Percentiles rank a stretch among this genome's conserved stretches.
Conservation (phyloP, 495 filamentous ascomycete genomes). For the Rostrohypoxylon terebratum region DNA sequence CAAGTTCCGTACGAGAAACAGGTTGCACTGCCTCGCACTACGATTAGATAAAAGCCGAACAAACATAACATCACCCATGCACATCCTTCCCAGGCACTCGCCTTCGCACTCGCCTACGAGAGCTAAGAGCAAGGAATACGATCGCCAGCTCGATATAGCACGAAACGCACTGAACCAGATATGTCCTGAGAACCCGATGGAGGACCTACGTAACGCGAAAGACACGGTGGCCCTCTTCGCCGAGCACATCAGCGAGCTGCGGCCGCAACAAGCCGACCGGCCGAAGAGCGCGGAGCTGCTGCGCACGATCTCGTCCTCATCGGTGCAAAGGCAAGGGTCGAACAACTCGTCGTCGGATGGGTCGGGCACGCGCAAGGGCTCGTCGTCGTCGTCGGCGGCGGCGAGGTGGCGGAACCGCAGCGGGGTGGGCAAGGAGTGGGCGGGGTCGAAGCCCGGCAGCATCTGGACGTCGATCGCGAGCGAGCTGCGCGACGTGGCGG, state of each 20-base stretch:
- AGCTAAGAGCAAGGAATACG: neutral
- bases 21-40: conserved; percentile 8
- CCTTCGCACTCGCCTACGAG: neutral
- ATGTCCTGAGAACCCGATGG: conserved; percentile 31
- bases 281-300: conserved; percentile 3
- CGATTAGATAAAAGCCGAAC: neutral
- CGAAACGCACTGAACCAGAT: neutral
- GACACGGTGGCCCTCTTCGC: conserved; percentile 51
- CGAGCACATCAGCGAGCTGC: conserved; percentile 58
- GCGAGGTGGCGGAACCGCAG: conserved; percentile 13
- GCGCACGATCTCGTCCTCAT: neutral
- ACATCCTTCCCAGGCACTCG: conserved; percentile 21
- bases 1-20: conserved; percentile 1
- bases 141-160: neutral
- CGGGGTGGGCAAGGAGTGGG: conserved; percentile 33
- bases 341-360: conserved; percentile 22
- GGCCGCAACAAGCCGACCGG: conserved; percentile 47
- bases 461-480: conserved; percentile 41
- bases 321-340: conserved; percentile 32
- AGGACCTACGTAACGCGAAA: conserved; percentile 43
- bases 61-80: neutral
- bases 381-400: conserved; percentile 21
- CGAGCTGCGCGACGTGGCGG: conserved; percentile 35
- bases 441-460: conserved; percentile 16
- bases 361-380: conserved; percentile 12